Percentiles rank a stretch among this genome's conserved stretches.
These are phyloP conservation scores for Chytriomyces sp. DNA, from an alignment of 192 early-diverging fungal species.

Conservation along the genomic window DNA sequence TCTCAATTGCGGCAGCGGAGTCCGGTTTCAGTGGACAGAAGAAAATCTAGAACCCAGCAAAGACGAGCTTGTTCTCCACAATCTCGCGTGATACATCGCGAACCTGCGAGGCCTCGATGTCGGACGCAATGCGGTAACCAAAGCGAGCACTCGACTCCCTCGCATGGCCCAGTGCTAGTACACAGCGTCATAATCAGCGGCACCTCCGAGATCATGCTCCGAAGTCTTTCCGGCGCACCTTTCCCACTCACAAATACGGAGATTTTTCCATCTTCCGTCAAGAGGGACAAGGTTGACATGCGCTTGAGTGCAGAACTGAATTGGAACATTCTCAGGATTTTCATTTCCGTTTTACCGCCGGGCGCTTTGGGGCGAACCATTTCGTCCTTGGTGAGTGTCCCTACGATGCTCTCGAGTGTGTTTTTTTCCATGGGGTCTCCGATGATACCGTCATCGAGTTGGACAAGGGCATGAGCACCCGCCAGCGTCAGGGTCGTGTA, in stretches of 20 bases:
- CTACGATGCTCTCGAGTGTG: constrained; percentile 83
- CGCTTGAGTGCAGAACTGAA: constrained; percentile 97
- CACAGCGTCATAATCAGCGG: constrained; percentile 91
- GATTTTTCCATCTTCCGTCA: constrained; percentile 32
- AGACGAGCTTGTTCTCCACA: constrained; percentile 79
- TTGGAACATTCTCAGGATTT: constrained; percentile 77
- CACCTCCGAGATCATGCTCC: constrained; percentile 71
- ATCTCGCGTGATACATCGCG: constrained; percentile 77
- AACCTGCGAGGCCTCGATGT: constrained; percentile 40
- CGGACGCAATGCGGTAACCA: constrained; percentile 79
- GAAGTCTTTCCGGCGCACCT: constrained; percentile 95
- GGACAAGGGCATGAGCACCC: constrained; percentile 93
- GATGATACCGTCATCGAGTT: constrained; percentile 88
- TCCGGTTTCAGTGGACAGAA: constrained; percentile 96
- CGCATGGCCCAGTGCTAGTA: constrained; percentile 93
- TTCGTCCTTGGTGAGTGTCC: constrained; percentile 75
- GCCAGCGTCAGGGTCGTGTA: constrained; percentile 84
- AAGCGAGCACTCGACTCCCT: constrained; percentile 96
- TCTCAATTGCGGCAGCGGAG: constrained; percentile 77
- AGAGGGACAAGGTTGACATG: constrained; percentile 80
- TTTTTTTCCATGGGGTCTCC: constrained; percentile 99
- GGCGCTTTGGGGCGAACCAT: constrained; percentile 52
- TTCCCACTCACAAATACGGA: constrained; percentile 95
- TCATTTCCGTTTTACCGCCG: constrained; percentile 47
- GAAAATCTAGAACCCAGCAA: constrained; percentile 98